Evolutionary conservation across 169 alveolate genomes (phyloP), one percentile per base, ranked within the genome.

Genomic region (Hepatocystis sp.): DNA sequence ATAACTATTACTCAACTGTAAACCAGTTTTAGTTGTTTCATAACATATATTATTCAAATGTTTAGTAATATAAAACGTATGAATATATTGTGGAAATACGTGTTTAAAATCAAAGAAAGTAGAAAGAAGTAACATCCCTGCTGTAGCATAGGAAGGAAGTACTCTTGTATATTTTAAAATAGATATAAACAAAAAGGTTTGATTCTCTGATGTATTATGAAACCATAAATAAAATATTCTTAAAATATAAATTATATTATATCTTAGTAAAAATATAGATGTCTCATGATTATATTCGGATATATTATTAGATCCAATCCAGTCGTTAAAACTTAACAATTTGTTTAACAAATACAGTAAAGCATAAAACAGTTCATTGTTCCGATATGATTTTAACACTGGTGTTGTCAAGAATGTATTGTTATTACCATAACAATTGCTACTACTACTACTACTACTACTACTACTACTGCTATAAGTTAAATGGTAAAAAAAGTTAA

Each of bases 221-320:
- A 63, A 81, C 89, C 89, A 81, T n/a, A 61, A 0, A 44, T 61
- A 52, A 32, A 81, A 81, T 49, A 81, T 81, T 40, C 89, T 63
- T 49, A 81, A 52, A 25, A 81, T 61, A 13, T 81, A 81, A 15
- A 81, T 60, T 5, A 81, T 63, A 39, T 63, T 47, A 81, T 81
- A 64, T 61, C 89, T 44, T 63, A 81, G 30, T 5, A 64, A 17
- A 66, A 32, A 81, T n/a, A 81, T 65, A 49, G 89, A 81, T n/a
- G 84, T 23, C 19, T 81, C 84, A 36, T 81, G 89, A 64, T 81
- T 81, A 42, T 65, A 63, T 51, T 81, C 89, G 17, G 89, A 15
- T 63, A 65, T 61, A 32, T 61, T 81, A 53, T 81, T 81, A 13
- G 89, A 81, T 5, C 89, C 89, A 11, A 81, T 1, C 89, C 89